Evolutionary conservation across 1,284 basidiomycete genomes (phyloP), one percentile per base, ranked within the genome.

Genomic region (Melanopsichium pennsylvanicum): DNA sequence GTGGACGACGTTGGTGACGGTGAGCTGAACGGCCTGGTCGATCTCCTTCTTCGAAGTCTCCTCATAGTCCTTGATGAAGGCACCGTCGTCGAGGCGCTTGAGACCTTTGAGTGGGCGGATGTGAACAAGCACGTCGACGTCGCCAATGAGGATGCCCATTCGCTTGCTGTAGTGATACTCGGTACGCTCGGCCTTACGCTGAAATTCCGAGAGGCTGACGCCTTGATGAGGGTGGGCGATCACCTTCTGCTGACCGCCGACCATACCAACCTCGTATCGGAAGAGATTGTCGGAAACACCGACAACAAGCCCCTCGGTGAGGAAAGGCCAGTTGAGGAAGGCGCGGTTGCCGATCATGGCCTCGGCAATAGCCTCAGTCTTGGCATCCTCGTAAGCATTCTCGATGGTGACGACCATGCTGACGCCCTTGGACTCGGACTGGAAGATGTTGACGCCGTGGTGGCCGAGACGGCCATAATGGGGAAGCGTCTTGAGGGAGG

Each of bases 11-110:
- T 64, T 44, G 37, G 60, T 36, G 11, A 81, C 75, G 15, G 70
- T 57, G 27, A 79, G 54, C 48, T 78, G 78, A 2, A 92, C 85
- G 0, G 93, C 92, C 67, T 90, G 89, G 58, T 92, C 90, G 10
- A 87, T 84, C 81, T 96, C 92, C 75, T 91, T 91, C 23, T 92
- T 88, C 5, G 56, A 26, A 0, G 83, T 80, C 0, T 84, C 87
- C 75, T 95, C 93, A 78, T 95, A 98, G 73, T 98, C 93, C 82
- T 98, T 98, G 66, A 97, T 87, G 59, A 97, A 87, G 0, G 94
- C 90, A 11, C 92, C 95, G 22, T 87, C 88, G 60, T 97, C 92
- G 32, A 94, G 83, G 13, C 92, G 88, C 81, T 90, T 93, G 70
- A 99, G 83, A 26, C 93, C 92, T 90, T 72, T 32, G 27, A 81